Evolutionary conservation across 768 basidiomycete species (phyloP), one percentile per base, ranked within the genome.

Genomic region (Termitomyces titanicus): DNA sequence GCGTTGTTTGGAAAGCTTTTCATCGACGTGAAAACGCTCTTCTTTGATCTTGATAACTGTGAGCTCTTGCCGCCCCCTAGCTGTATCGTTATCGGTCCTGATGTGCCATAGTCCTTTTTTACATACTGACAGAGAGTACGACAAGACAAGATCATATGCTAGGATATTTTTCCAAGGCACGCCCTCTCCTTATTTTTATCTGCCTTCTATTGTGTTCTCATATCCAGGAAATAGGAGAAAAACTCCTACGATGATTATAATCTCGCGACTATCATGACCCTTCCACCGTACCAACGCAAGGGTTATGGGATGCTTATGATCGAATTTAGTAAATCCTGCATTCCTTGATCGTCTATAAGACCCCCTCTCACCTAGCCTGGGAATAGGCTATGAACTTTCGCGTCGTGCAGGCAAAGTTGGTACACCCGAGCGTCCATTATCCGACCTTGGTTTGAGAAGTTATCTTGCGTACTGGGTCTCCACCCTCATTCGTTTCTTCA

Each of bases 1-100:
- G 89, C 94, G 17, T 78, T 98, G 7, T 98, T 98, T 65, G 96
- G 95, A 29, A 98, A 98, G 70, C 77, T 98, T n/a, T 98, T 99
- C 69, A 98, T 98, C 64, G 97, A 98, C 64, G 89, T 95, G 59
- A 99, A 99, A 72, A 96, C 95, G 11, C 73, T 95, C 15, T 95
- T 92, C 71, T 96, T 93, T 64, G 92, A 95, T 64, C 85, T 84
- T 56, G 89, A 92, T 61, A 90, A 89, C 63, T 92, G 92, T 91
- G 60, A 57, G 88, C 63, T 20, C 27, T 55, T 33, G 25, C 20
- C 6, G 40, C 15, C 13, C 20, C 3, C 8, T 39, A 54, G 31
- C 20, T 51, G 49, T 27, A 35, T 31, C 17, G 4, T 55, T 17
- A 11, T 8, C 15, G 11, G 44, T 25, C 20, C 35, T 55, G 8